Evolutionary conservation across 2,329 filamentous ascomycete species (phyloP).

Genomic region (Colletotrichum limetticola): DNA sequence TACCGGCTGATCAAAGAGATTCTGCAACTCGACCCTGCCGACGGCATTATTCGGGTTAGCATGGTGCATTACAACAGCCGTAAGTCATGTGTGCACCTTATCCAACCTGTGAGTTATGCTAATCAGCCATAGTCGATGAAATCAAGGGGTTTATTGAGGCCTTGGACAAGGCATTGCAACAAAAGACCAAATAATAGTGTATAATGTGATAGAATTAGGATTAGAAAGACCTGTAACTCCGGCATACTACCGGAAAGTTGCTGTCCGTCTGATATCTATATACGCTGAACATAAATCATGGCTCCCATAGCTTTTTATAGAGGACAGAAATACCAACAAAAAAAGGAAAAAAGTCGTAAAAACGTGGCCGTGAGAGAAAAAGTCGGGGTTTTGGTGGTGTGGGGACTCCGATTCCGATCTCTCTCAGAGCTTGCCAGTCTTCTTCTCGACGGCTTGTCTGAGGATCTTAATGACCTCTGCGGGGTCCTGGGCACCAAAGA

Average conservation of each 20-base stretch:
- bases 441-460: constrained; percentile 79
- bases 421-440: constrained; percentile 51
- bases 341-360: constrained; percentile 27
- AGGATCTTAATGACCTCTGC: constrained; percentile 86
- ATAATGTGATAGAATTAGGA: constrained; percentile 17
- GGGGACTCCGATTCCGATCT: not conserved
- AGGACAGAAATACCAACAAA: not conserved
- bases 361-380: constrained; percentile 1
- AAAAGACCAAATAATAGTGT: constrained; percentile 33
- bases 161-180: constrained; percentile 59
- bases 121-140: constrained; percentile 61
- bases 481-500: constrained; percentile 93
- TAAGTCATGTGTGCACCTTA: constrained; percentile 49
- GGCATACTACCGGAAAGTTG: not conserved
- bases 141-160: constrained; percentile 62
- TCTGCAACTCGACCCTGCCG: constrained; percentile 61
- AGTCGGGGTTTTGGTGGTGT: not conserved
- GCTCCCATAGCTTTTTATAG: constrained; percentile 26
- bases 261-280: constrained; percentile 21
- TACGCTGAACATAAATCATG: constrained; percentile 20
- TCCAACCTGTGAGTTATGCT: not conserved
- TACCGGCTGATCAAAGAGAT: constrained; percentile 70
- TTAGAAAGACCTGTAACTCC: constrained; percentile 17
- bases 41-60: constrained; percentile 76
- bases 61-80: constrained; percentile 79